Conservation (phyloP, 2,329 filamentous ascomycete species). For the Sclerotinia sclerotiorum region DNA sequence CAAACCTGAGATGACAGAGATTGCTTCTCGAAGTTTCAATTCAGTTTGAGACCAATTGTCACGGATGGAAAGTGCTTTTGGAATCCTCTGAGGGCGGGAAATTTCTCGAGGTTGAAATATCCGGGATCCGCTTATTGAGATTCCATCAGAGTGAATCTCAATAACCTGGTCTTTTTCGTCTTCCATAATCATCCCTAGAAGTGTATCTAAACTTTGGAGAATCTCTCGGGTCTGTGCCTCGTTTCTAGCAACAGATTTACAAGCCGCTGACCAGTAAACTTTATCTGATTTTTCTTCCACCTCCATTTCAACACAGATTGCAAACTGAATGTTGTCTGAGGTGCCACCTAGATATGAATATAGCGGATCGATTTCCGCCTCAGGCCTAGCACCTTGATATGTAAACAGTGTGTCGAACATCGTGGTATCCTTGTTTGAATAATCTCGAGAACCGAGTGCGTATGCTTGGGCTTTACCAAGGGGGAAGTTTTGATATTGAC, state of each 20-base stretch:
- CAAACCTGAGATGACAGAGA: slow-evolving; percentile 61
- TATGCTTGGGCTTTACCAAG: slow-evolving; percentile 66
- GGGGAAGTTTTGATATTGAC: slow-evolving; percentile 75
- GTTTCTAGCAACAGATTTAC: slow-evolving; percentile 57
- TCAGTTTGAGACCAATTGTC: slow-evolving; percentile 42
- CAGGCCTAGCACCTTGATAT: slow-evolving; percentile 54
- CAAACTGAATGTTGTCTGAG: slow-evolving; percentile 75
- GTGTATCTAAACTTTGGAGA: slow-evolving; percentile 57
- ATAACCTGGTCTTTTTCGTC: slow-evolving; percentile 53
- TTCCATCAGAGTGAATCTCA: slow-evolving; percentile 49
- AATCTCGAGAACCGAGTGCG: slow-evolving; percentile 41
- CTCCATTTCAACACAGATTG: slow-evolving; percentile 80
- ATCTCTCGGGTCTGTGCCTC: slow-evolving; percentile 49
- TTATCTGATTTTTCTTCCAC: slow-evolving; percentile 45
- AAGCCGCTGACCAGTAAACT: slow-evolving; percentile 71
- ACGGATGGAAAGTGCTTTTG: background rate
- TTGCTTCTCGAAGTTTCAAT: slow-evolving; percentile 47
- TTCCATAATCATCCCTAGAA: slow-evolving; percentile 57
- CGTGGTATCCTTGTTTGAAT: slow-evolving; percentile 38
- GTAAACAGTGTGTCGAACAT: slow-evolving; percentile 67
- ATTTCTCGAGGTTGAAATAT: slow-evolving; percentile 41
- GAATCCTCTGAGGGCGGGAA: background rate
- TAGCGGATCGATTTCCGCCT: slow-evolving; percentile 23
- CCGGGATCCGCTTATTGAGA: slow-evolving; percentile 66
- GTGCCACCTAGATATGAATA: slow-evolving; percentile 45